These are phyloP conservation scores for Pseudogymnoascus sp. DNA, from an alignment of 2,329 filamentous ascomycete genomes.

Conservation along the genomic window DNA sequence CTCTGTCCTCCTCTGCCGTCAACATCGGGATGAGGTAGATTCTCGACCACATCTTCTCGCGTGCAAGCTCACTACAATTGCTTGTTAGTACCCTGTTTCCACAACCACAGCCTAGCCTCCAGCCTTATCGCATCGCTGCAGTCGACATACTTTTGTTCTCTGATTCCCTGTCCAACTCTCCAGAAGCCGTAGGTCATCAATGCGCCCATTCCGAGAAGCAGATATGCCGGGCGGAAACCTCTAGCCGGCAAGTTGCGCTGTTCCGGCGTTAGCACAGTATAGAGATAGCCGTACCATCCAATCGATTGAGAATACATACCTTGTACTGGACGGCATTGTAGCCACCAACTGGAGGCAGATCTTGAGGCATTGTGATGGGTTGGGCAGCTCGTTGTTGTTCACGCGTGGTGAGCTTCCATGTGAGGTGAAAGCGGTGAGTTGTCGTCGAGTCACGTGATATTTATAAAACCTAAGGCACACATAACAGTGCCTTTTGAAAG, in stretches of 20 bases:
- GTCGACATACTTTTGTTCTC: constrained; percentile 75
- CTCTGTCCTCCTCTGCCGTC: constrained; percentile 93
- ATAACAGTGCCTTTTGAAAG: background rate
- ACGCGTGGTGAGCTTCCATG: background rate
- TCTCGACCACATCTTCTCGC: constrained; percentile 97
- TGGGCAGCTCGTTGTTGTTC: constrained; percentile 5
- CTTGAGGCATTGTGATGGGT: constrained; percentile 75
- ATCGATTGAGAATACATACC: constrained; percentile 42
- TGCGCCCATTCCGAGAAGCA: constrained; percentile 67
- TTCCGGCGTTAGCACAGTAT: background rate
- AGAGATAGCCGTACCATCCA: background rate
- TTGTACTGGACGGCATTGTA: constrained; percentile 97
- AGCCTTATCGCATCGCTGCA: background rate
- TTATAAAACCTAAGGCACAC: background rate
- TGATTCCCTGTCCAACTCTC: constrained; percentile 70
- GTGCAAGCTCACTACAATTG: constrained; percentile 68
- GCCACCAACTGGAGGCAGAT: constrained; percentile 92
- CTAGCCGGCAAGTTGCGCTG: constrained; percentile 87
- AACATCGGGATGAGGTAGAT: constrained; percentile 90
- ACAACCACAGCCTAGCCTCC: background rate
- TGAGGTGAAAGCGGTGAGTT: constrained; percentile 10
- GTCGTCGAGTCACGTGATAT: background rate
- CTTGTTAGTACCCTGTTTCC: background rate
- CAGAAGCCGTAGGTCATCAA: constrained; percentile 91
- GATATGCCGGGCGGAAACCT: constrained; percentile 76